Conservation (phyloP, 1,284 basidiomycete genomes). For the Athelia psychrophila region DNA sequence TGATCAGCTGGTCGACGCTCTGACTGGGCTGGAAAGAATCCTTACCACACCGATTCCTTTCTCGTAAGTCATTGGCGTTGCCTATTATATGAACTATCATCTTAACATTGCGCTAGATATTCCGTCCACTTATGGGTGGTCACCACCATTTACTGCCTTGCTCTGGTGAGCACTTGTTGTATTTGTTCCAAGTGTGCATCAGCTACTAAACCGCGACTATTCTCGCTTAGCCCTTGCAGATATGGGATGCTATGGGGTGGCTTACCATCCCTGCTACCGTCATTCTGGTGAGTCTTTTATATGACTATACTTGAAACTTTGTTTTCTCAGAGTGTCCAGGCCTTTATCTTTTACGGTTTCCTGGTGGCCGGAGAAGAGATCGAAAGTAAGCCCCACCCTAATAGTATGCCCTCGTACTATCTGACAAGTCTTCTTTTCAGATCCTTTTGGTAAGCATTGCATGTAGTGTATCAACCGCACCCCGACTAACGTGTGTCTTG, state of each 20-base stretch:
- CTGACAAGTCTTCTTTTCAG: conserved; percentile 25
- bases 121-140: conserved; percentile 65
- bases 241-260: conserved; percentile 58
- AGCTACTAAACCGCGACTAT: neutral
- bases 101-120: conserved; percentile 36
- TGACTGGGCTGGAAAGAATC: conserved; percentile 74
- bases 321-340: conserved; percentile 11
- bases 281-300: conserved; percentile 27
- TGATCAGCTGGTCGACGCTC: conserved; percentile 60
- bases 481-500: conserved; percentile 7
- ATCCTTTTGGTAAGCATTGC: conserved; percentile 42
- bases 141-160: conserved; percentile 54
- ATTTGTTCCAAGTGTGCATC: neutral
- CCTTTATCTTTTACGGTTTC: conserved; percentile 69
- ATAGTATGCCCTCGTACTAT: conserved; percentile 5
- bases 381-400: conserved; percentile 55
- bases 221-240: conserved; percentile 59
- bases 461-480: conserved; percentile 3
- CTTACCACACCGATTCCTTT: conserved; percentile 80
- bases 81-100: too few relatives aligned
- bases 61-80: conserved; percentile 42
- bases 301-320: too few relatives aligned
- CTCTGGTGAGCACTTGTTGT: conserved; percentile 43
- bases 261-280: conserved; percentile 63
- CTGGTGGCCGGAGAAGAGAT: conserved; percentile 70